Evolutionary conservation across 129 eudicot genomes (phyloP).

Genomic region (Artemisia argyi): DNA sequence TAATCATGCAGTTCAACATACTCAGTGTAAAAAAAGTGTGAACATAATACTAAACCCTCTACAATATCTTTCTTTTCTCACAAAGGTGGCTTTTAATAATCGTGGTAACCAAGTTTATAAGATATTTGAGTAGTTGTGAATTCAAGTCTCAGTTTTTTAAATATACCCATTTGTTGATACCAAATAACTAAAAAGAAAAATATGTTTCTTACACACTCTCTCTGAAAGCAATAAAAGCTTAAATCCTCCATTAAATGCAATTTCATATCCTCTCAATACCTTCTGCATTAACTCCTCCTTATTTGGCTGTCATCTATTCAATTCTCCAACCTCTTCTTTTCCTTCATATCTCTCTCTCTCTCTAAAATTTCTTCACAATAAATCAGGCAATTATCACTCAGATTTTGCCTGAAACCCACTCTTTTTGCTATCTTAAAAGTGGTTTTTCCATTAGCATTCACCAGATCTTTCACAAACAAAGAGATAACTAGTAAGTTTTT

Average conservation of each 20-base stretch:
- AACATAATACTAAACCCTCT: not conserved
- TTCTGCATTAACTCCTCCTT: slow-evolving; percentile 69
- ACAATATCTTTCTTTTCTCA: not conserved
- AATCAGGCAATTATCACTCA: slow-evolving; percentile 31
- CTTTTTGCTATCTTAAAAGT: slow-evolving; percentile 20
- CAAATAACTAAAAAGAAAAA: not conserved
- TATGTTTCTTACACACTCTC: slow-evolving; percentile 10
- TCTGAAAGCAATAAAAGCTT: slow-evolving; percentile 35
- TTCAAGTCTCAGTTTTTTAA: too few relatives aligned
- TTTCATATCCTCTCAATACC: slow-evolving; percentile 70
- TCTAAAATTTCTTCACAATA: slow-evolving; percentile 48
- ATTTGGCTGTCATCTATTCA: slow-evolving; percentile 41
- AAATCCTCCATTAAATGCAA: slow-evolving; percentile 66
- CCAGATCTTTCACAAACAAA: slow-evolving; percentile 27
- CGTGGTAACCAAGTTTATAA: too few relatives aligned
- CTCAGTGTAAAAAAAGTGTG: not conserved
- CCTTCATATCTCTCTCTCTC: slow-evolving; percentile 23
- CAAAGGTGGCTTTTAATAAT: not conserved
- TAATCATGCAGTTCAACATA: slow-evolving; percentile 3
- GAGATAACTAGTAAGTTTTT: slow-evolving; percentile 18
- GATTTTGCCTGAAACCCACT: slow-evolving; percentile 32
- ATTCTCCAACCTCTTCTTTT: slow-evolving; percentile 40
- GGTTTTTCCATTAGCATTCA: slow-evolving; percentile 38
- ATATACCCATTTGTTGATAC: too few relatives aligned
- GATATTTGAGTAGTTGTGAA: too few relatives aligned